Conservation (phyloP, 2,329 filamentous ascomycete species). For the Neofusicoccum sp. region DNA sequence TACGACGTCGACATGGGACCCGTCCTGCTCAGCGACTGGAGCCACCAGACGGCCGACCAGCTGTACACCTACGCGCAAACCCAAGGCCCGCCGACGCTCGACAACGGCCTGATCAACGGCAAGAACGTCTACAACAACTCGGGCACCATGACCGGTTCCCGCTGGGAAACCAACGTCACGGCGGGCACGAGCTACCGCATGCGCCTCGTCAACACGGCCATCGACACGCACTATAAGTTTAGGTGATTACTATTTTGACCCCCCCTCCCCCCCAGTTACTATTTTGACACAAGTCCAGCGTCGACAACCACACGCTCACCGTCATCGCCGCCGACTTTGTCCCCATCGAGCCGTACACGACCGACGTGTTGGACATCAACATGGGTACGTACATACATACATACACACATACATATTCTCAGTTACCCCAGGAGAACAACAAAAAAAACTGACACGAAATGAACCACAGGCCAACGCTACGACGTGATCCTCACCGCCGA, state of each 20-base stretch:
- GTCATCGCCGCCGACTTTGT: conserved; percentile 39
- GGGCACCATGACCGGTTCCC: conserved; percentile 22
- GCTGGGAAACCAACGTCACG: conserved; percentile 25
- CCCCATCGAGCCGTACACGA: conserved; percentile 37
- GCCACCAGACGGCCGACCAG: conserved; percentile 39
- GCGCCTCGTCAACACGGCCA: conserved; percentile 42
- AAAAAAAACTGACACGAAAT: too few species aligned
- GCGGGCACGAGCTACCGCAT: conserved; percentile 44
- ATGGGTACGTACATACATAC: too few species aligned
- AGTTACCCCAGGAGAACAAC: background rate
- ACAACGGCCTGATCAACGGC: conserved; percentile 14
- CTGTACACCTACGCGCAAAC: conserved; percentile 23
- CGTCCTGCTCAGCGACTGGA: conserved; percentile 64
- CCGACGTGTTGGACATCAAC: conserved; percentile 25
- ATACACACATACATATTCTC: too few species aligned
- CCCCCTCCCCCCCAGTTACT: too few species aligned
- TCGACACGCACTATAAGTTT: conserved; percentile 39
- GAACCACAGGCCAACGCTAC: conserved; percentile 38
- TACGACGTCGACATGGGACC: conserved; percentile 55
- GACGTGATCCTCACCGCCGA: conserved; percentile 37
- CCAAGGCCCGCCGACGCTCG: conserved; percentile 3
- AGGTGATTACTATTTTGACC: too few species aligned
- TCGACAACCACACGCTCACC: conserved; percentile 43
- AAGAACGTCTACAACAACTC: conserved; percentile 21
- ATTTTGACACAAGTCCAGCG: too few species aligned